Conservation (phyloP, 257 asterid species). For the Verbascum thapsus region DNA sequence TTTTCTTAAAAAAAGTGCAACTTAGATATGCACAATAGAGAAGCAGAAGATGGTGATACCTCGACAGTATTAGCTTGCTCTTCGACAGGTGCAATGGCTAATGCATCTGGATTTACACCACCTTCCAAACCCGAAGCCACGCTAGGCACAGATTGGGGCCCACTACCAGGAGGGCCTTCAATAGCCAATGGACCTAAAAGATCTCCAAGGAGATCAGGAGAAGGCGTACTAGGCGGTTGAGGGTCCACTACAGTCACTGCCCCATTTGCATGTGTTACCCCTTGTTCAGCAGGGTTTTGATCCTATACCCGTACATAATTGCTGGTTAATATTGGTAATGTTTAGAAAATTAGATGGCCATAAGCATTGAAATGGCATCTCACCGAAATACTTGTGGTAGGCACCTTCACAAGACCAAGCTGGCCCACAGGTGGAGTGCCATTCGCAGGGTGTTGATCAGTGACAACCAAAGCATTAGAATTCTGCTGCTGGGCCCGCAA, state of each 20-base stretch:
- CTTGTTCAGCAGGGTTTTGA: conserved; percentile 41
- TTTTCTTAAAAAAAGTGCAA: neutral
- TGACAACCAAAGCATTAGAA: conserved; percentile 74
- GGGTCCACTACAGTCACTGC: conserved; percentile 66
- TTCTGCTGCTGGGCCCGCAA: conserved; percentile 73
- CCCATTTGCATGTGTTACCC: conserved; percentile 55
- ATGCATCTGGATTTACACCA: conserved; percentile 46
- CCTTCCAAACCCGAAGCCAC: conserved; percentile 39
- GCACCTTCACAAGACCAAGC: conserved; percentile 71
- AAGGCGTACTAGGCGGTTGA: conserved; percentile 53
- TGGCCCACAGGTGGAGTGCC: conserved; percentile 56
- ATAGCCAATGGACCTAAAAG: conserved; percentile 67
- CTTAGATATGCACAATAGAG: conserved; percentile 6
- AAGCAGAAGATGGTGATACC: conserved; percentile 41
- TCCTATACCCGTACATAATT: conserved; percentile 44
- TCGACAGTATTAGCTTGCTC: conserved; percentile 58
- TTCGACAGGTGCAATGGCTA: conserved; percentile 72
- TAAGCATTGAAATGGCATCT: conserved; percentile 31
- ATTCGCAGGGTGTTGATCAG: conserved; percentile 69
- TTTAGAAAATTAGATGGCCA: neutral
- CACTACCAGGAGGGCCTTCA: conserved; percentile 54
- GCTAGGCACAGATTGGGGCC: conserved; percentile 41
- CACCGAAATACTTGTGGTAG: conserved; percentile 54
- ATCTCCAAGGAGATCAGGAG: conserved; percentile 77
- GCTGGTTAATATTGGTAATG: conserved; percentile 25